Base-by-base conservation (phyloP, 352 stramenopile genomes). In the Phytophthora colocasiae region DNA sequence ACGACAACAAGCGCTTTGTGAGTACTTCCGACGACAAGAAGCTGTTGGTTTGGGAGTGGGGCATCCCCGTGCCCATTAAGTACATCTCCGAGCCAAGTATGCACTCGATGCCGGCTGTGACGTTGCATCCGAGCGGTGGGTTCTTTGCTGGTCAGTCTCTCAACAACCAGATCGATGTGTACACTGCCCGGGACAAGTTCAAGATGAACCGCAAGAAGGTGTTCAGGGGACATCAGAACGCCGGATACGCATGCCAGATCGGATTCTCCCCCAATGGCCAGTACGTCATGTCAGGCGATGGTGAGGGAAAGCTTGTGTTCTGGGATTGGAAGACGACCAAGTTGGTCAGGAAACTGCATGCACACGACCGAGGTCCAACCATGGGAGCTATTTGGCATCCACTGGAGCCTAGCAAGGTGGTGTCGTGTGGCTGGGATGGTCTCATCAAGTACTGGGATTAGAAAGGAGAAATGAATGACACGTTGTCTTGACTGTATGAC, bases 391-490 rank as follows among this genome's bases (percentile, higher is more conserved):
- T 92, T 7, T 99, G 98, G 98, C 97, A 99, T 81, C 98, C 98
- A 12, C 72, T 99, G n/a, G 95, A 99, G 68, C 87, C 96, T 2
- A 99, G 90, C 57, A 92, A 92, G 64, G 90, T 99, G 6, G 97
- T 99, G 58, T 98, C 92, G 24, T 99, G 97, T 70, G 97, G 97
- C 29, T 99, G 98, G 98, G 98, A 99, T 79, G 97, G 97, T 0
- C 81, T 98, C 41, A 99, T 99, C 69, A 99, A 99, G 80, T 94
- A 99, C 49, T 99, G 98, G 98, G 92, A 99, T 71, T 99, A 97
- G 55, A 62, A 58, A 63, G 48, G 17, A 19, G 9, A 40, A 24
- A 36, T 14, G 31, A 36, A 36, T 36, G 31, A 36, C 31, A 36
- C 31, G 31, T 36, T 36, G 31, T 10, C 31, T 36, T 12, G 31